Conservation (phyloP, 495 filamentous ascomycete genomes). For the Penicillium waksmanii region DNA sequence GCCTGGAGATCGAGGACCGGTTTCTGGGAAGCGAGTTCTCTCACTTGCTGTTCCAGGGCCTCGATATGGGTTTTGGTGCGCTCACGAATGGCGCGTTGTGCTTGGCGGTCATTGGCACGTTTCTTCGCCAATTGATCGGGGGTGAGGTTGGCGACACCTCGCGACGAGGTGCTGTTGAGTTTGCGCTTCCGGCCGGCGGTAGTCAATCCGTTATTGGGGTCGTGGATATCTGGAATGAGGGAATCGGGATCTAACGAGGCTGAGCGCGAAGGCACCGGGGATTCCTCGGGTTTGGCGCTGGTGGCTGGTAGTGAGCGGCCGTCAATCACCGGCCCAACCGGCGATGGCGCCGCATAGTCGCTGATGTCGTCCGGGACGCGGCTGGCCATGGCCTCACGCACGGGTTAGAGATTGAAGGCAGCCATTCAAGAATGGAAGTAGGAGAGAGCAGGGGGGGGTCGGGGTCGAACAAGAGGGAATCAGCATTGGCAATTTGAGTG, state of each 20-base stretch:
- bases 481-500: conserved; percentile 12
- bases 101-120: conserved; percentile 86
- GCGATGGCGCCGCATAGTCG: conserved; percentile 35
- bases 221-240: conserved; percentile 16
- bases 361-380: conserved; percentile 32
- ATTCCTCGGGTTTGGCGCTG: conserved; percentile 36
- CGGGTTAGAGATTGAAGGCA: conserved; percentile 29
- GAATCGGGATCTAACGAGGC: conserved; percentile 35
- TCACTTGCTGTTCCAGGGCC: conserved; percentile 69
- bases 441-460: conserved; percentile 6
- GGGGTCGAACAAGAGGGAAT: conserved; percentile 8
- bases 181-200: conserved; percentile 52
- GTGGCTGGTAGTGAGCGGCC: conserved; percentile 22
- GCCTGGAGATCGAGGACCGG: conserved; percentile 79
- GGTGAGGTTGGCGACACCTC: conserved; percentile 73
- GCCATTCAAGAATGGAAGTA: conserved; percentile 35
- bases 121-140: conserved; percentile 77
- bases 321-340: conserved; percentile 26
- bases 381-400: conserved; percentile 47
- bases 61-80: conserved; percentile 84
- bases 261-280: conserved; percentile 36
- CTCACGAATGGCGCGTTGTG: conserved; percentile 82
- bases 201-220: conserved; percentile 22
- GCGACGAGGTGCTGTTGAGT: conserved; percentile 55
- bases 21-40: conserved; percentile 72